Conservation (phyloP, 257 asterid genomes). For the Parsonsia alboflavescens region DNA sequence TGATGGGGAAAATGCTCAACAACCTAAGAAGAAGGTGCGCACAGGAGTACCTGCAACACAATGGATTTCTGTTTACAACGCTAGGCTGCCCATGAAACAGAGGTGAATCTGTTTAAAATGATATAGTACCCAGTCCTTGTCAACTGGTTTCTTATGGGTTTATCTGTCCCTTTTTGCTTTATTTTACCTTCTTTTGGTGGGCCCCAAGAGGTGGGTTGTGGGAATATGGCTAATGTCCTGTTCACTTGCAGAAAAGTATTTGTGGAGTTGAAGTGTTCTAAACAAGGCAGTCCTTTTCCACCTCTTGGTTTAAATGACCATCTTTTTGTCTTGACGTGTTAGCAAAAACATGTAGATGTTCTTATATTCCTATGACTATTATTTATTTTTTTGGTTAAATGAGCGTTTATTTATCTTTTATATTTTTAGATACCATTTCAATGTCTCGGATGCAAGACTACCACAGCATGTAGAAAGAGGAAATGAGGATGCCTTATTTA, state of each 20-base stretch:
- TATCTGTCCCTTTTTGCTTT: not conserved
- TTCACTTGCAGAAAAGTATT: not conserved
- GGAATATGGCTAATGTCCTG: not conserved
- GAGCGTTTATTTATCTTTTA: not conserved
- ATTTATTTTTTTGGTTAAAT: not conserved
- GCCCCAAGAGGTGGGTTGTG: not conserved
- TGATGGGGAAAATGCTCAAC: conserved; percentile 32
- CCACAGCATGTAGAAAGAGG: conserved; percentile 43
- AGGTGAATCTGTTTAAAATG: conserved; percentile 20
- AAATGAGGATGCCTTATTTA: conserved; percentile 35
- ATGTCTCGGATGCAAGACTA: conserved; percentile 38
- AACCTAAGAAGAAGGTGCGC: conserved; percentile 41
- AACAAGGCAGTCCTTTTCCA: not conserved
- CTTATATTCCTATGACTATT: not conserved
- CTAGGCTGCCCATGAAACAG: conserved; percentile 47
- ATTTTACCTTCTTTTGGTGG: not conserved
- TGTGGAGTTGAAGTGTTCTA: not conserved
- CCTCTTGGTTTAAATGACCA: not conserved
- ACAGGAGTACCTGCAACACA: conserved; percentile 42
- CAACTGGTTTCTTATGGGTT: not conserved
- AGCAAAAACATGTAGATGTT: not conserved
- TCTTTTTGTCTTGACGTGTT: not conserved
- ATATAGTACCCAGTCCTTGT: not conserved
- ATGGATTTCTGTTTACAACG: conserved; percentile 48
- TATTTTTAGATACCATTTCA: conserved; percentile 37